Conservation (phyloP, 805 yeast genomes). For the Yarrowia phangngaensis region DNA sequence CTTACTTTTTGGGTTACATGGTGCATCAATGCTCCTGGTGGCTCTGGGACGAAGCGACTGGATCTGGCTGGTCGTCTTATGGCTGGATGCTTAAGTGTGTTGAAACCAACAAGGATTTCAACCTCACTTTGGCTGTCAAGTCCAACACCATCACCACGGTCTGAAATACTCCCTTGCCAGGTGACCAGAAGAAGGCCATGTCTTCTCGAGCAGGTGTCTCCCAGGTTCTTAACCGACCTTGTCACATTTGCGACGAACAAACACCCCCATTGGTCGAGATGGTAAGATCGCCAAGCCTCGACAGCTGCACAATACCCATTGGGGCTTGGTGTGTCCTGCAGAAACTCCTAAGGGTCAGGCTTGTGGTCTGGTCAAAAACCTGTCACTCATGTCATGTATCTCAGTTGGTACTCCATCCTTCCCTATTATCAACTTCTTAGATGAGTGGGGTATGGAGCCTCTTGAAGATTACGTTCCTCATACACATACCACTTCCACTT, state of each 20-base stretch:
- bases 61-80: conserved; percentile 98
- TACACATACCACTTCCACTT: conserved; percentile 82
- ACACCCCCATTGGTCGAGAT: conserved; percentile 98
- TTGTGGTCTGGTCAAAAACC: conserved; percentile 96
- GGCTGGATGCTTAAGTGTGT: conserved; percentile 99
- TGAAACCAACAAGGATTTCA: conserved; percentile 95
- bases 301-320: conserved; percentile 97
- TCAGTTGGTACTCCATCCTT: conserved; percentile 98
- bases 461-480: conserved; percentile 93
- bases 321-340: conserved; percentile 99
- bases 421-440: conserved; percentile 85
- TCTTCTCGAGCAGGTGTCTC: conserved; percentile 98
- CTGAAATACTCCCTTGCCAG: conserved; percentile 96
- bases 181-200: conserved; percentile 99
- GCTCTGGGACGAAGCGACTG: conserved; percentile 96
- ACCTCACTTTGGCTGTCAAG: conserved; percentile 92
- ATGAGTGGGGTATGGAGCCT: conserved; percentile 99
- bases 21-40: conserved; percentile 86
- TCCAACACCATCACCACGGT: conserved; percentile 95
- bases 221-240: conserved; percentile 95
- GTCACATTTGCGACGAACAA: conserved; percentile 97
- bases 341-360: conserved; percentile 99
- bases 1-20: conserved; percentile 96
- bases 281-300: conserved; percentile 99
- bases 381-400: conserved; percentile 94